phyloP scores from a whole-genome alignment of 78 protist species.

The Cavenderia fasciculata region DNA sequence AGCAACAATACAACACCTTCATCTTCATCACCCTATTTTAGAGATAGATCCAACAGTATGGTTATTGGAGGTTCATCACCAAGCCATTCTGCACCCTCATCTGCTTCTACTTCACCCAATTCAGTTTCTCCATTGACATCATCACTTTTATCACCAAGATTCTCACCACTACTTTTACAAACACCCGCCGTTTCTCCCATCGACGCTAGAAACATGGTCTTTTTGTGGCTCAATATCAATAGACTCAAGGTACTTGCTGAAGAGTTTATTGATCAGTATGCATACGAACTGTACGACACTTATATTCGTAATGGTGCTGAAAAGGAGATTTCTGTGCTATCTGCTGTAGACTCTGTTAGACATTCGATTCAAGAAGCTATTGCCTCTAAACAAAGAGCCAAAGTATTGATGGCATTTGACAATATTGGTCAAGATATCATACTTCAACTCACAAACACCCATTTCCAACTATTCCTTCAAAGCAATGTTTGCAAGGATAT shows the following conservation, averaged over 20 bases:
- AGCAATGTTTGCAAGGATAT: conserved; percentile 38
- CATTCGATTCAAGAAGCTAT: conserved; percentile 20
- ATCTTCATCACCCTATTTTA: neutral
- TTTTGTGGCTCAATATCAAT: conserved; percentile 16
- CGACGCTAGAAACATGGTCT: conserved; percentile 21
- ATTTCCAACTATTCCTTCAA: conserved; percentile 31
- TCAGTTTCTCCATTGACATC: neutral
- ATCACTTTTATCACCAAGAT: conserved; percentile 24
- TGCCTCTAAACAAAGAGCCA: neutral
- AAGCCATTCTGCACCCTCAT: neutral
- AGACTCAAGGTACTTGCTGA: conserved; percentile 15
- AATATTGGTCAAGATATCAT: conserved; percentile 17
- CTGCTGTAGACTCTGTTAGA: neutral
- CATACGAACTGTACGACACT: conserved; percentile 25
- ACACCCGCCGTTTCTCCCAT: neutral
- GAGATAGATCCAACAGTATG: too few relatives aligned
- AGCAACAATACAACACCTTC: neutral
- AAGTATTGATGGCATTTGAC: conserved; percentile 15
- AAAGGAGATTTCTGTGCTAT: conserved; percentile 13
- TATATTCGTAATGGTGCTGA: conserved; percentile 30
- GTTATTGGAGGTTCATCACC: neutral
- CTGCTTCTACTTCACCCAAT: conserved; percentile 1
- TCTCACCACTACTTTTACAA: conserved; percentile 2
- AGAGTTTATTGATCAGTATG: conserved; percentile 15
- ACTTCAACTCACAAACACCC: conserved; percentile 26